A percentile compares a stretch with the other conserved stretches of the same genome.
phyloP scores from a whole-genome alignment of 345 rosid genomes.

The Excoecaria cochinchinensis region DNA sequence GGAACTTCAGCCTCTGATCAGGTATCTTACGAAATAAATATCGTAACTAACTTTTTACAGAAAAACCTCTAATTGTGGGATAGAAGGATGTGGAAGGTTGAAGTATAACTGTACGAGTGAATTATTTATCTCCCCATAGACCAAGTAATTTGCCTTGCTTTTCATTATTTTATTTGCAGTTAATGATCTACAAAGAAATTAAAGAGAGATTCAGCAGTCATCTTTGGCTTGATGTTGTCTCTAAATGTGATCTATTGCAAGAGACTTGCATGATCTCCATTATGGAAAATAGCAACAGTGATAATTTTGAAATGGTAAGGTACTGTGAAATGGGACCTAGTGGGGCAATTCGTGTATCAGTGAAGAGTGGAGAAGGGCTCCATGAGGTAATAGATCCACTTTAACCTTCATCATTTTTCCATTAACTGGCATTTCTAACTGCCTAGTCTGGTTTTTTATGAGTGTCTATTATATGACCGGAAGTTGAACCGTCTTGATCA shows the following conservation, averaged over 20 bases:
- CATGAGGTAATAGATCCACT: slow-evolving; percentile 43
- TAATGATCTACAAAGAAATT: slow-evolving; percentile 73
- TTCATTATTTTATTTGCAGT: slow-evolving; percentile 44
- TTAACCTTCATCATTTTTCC: not conserved
- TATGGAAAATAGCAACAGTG: slow-evolving; percentile 51
- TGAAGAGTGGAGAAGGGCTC: slow-evolving; percentile 63
- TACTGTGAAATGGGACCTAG: slow-evolving; percentile 68
- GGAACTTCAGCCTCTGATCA: slow-evolving; percentile 92
- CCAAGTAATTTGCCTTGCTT: not conserved
- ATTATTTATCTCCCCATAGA: not conserved
- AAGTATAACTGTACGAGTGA: not conserved
- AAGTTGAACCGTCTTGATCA: not conserved
- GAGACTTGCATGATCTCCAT: slow-evolving; percentile 51
- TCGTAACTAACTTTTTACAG: not conserved
- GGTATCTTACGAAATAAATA: slow-evolving; percentile 36
- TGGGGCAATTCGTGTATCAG: slow-evolving; percentile 69
- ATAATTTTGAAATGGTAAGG: slow-evolving; percentile 48
- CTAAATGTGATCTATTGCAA: slow-evolving; percentile 79
- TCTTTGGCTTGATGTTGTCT: slow-evolving; percentile 85
- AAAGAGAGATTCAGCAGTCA: slow-evolving; percentile 63
- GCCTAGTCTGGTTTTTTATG: not conserved
- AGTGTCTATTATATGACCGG: not conserved
- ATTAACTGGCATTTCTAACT: not conserved
- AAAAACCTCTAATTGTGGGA: not conserved
- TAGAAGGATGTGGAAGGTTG: not conserved